Conservation (phyloP, 2,329 filamentous ascomycete species). For the Fusarium coffeatum region DNA sequence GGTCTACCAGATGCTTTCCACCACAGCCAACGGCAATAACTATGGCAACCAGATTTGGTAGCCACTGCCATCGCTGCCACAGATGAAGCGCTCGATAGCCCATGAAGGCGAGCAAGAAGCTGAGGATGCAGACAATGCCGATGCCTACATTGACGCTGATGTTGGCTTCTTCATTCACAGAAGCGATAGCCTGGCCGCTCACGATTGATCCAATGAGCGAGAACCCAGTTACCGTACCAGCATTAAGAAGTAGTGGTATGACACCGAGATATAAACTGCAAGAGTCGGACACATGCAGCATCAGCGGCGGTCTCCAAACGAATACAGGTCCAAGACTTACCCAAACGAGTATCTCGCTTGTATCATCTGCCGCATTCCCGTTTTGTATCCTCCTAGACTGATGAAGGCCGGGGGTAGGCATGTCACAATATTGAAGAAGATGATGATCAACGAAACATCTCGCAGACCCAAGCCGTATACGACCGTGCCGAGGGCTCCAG, state of each 20-base stretch:
- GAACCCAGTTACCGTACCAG: conserved; percentile 69
- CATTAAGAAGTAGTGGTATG: conserved; percentile 65
- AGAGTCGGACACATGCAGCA: neutral
- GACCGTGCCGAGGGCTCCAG: conserved; percentile 68
- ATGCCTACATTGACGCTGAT: conserved; percentile 66
- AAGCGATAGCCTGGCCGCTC: conserved; percentile 64
- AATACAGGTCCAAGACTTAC: conserved; percentile 41
- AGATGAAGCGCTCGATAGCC: conserved; percentile 66
- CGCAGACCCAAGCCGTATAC: conserved; percentile 65
- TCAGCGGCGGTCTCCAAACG: conserved; percentile 10
- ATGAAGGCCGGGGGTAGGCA: conserved; percentile 66
- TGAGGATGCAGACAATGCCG: conserved; percentile 64
- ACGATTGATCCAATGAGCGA: conserved; percentile 67
- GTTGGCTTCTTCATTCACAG: conserved; percentile 55
- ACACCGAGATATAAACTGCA: conserved; percentile 60
- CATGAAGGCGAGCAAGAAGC: conserved; percentile 65
- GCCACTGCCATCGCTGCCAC: conserved; percentile 68
- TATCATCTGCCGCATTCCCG: conserved; percentile 69
- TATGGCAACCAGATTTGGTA: conserved; percentile 64
- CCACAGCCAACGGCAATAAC: conserved; percentile 65
- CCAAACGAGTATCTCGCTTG: conserved; percentile 72
- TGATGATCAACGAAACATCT: conserved; percentile 66
- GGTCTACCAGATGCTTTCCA: conserved; percentile 60
- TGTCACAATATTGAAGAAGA: conserved; percentile 69
- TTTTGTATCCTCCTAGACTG: conserved; percentile 65